phyloP scores from a whole-genome alignment of 148 eudicot genomes.

The Drosera capensis region DNA sequence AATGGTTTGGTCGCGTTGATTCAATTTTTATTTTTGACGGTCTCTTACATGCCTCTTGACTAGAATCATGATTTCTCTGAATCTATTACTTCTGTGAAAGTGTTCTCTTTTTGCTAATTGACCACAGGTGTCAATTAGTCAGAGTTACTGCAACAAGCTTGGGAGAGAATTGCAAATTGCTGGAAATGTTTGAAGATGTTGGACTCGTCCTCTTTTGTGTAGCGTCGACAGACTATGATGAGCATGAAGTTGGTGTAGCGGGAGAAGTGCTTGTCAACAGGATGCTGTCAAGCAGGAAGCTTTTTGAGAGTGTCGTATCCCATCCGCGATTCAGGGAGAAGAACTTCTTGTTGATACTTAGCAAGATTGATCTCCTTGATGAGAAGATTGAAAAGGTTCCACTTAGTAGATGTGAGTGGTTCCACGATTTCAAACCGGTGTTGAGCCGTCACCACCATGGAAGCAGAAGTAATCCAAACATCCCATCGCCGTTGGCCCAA shows the following conservation, averaged over 20 bases:
- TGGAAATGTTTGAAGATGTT: conserved; percentile 69
- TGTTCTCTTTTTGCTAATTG: not conserved
- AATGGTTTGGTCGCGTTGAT: no score
- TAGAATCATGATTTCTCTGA: not conserved
- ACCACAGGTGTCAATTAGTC: conserved; percentile 40
- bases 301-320: conserved; percentile 67
- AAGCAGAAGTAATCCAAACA: conserved; percentile 9
- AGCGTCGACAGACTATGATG: conserved; percentile 38
- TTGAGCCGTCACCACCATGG: conserved; percentile 31
- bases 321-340: conserved; percentile 74
- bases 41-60: not conserved
- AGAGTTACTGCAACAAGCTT: conserved; percentile 45
- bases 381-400: conserved; percentile 71
- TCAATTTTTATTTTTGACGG: no score
- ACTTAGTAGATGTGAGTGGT: conserved; percentile 73
- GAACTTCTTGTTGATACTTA: conserved; percentile 70
- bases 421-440: conserved; percentile 76
- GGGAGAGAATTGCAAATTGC: conserved; percentile 68
- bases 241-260: conserved; percentile 17
- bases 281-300: conserved; percentile 60
- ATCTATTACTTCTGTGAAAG: not conserved
- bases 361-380: conserved; percentile 72
- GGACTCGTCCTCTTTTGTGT: conserved; percentile 44
- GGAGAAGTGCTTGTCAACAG: conserved; percentile 57
- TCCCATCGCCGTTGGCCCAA: conserved; percentile 40